Conservation (phyloP, 2,329 filamentous ascomycete genomes). For the Hymenoscyphus linearis region DNA sequence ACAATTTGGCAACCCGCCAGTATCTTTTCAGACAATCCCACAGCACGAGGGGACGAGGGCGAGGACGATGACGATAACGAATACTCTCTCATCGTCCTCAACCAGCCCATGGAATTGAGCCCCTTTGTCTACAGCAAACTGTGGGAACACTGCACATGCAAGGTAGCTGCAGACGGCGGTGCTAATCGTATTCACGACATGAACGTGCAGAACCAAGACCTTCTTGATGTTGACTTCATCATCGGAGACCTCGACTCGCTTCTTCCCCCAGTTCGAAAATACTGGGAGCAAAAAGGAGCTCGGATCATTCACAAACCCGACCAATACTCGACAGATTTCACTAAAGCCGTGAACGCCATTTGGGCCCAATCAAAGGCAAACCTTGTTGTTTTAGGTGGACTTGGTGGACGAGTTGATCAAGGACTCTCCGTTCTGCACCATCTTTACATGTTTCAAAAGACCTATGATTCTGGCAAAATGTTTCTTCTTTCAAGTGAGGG, state of each 20-base stretch:
- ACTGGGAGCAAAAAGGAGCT: slow-evolving; percentile 43
- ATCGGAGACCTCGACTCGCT: slow-evolving; percentile 92
- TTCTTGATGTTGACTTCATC: slow-evolving; percentile 63
- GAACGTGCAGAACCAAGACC: slow-evolving; percentile 31
- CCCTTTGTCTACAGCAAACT: slow-evolving; percentile 32
- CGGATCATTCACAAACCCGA: slow-evolving; percentile 66
- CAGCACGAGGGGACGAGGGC: slow-evolving; percentile 30
- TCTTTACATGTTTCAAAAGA: slow-evolving; percentile 59
- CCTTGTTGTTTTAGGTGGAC: slow-evolving; percentile 76
- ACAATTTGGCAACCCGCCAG: slow-evolving; percentile 34
- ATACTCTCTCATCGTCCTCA: slow-evolving; percentile 50
- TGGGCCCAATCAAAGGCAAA: slow-evolving; percentile 37
- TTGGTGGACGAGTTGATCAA: slow-evolving; percentile 90
- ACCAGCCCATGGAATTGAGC: slow-evolving; percentile 50
- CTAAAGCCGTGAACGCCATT: slow-evolving; percentile 67
- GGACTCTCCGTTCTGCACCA: slow-evolving; percentile 86
- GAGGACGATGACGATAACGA: slow-evolving; percentile 28
- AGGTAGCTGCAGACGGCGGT: slow-evolving; percentile 85
- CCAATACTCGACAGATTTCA: slow-evolving; percentile 87
- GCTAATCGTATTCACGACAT: slow-evolving; percentile 66
- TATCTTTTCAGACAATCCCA: slow-evolving; percentile 23
- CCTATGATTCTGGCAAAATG: slow-evolving; percentile 52
- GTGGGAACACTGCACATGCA: slow-evolving; percentile 35
- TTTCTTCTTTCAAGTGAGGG: slow-evolving; percentile 77
- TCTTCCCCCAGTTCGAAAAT: slow-evolving; percentile 49